These are phyloP conservation scores for Pyrenophora graminea DNA, from an alignment of 2,329 filamentous ascomycete genomes.

Conservation along the genomic window DNA sequence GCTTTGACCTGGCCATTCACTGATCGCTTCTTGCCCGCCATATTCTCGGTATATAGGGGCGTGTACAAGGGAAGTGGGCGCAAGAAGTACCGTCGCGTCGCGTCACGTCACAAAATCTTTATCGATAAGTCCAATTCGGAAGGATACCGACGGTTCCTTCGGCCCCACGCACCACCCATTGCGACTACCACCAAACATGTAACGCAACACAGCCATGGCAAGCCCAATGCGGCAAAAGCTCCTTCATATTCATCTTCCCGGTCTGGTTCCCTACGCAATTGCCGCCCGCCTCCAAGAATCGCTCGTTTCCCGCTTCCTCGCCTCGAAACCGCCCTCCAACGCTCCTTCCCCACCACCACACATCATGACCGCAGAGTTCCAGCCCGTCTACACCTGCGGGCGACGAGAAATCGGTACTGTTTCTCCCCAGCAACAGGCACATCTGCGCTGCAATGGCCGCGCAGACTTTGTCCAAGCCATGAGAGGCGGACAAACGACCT, in stretches of 20 bases:
- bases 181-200: not conserved
- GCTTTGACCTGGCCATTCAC: constrained; percentile 29
- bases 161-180: not conserved
- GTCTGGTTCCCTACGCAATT: constrained; percentile 58
- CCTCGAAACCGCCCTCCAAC: constrained; percentile 59
- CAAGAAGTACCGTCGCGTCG: constrained; percentile 12
- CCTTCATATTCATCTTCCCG: constrained; percentile 64
- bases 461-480: constrained; percentile 71
- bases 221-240: constrained; percentile 57
- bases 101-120: constrained; percentile 20
- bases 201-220: constrained; percentile 10
- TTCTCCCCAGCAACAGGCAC: constrained; percentile 50
- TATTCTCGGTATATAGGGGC: constrained; percentile 3
- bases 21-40: constrained; percentile 34
- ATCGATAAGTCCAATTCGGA: constrained; percentile 16
- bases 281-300: constrained; percentile 61
- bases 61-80: not conserved
- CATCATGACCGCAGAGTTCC: constrained; percentile 80
- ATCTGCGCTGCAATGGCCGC: constrained; percentile 46
- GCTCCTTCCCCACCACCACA: constrained; percentile 61
- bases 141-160: not conserved
- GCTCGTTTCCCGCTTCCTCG: constrained; percentile 62
- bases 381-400: constrained; percentile 86
- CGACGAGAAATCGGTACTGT: constrained; percentile 70
- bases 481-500: constrained; percentile 91